Evolutionary conservation across 2,329 filamentous ascomycete species (phyloP).

Genomic region (Didymella arachidicola): DNA sequence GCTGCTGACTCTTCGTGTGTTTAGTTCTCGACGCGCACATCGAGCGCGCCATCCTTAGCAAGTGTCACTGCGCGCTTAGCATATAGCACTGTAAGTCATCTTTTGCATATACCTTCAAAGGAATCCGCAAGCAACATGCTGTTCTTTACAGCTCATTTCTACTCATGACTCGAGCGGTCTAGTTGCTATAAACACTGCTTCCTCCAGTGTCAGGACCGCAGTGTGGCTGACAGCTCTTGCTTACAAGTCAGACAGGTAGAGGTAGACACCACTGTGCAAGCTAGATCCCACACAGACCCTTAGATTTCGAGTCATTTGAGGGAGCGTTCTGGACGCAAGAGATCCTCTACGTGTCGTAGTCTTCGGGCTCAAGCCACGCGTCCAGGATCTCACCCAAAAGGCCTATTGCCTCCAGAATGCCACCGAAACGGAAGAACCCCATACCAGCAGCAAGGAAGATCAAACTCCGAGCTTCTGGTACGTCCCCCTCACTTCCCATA

Average conservation of each 20-base stretch:
- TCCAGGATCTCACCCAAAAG: background rate
- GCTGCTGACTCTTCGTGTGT: background rate
- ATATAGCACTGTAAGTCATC: slow-evolving; percentile 34
- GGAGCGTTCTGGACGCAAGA: background rate
- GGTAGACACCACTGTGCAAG: background rate
- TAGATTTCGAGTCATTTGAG: background rate
- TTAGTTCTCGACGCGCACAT: slow-evolving; percentile 2
- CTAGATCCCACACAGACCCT: background rate
- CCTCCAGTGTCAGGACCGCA: background rate
- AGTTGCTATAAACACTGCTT: background rate
- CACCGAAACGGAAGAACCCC: slow-evolving; percentile 43
- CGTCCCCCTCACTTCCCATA: slow-evolving; percentile 20
- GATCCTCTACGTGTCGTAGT: background rate
- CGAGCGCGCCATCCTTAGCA: slow-evolving; percentile 24
- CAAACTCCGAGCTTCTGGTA: slow-evolving; percentile 32
- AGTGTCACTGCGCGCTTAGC: slow-evolving; percentile 31
- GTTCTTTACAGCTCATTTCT: background rate
- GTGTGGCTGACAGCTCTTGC: slow-evolving; percentile 14
- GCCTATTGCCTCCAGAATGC: slow-evolving; percentile 34
- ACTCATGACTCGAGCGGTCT: background rate
- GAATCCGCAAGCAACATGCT: background rate
- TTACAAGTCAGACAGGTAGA: slow-evolving; percentile 8
- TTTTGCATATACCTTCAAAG: slow-evolving; percentile 16
- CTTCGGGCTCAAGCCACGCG: slow-evolving; percentile 2
- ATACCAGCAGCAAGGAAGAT: slow-evolving; percentile 10